These are phyloP conservation scores for Pyrenophora graminea DNA, from an alignment of 2,329 filamentous ascomycete genomes.

Conservation along the genomic window DNA sequence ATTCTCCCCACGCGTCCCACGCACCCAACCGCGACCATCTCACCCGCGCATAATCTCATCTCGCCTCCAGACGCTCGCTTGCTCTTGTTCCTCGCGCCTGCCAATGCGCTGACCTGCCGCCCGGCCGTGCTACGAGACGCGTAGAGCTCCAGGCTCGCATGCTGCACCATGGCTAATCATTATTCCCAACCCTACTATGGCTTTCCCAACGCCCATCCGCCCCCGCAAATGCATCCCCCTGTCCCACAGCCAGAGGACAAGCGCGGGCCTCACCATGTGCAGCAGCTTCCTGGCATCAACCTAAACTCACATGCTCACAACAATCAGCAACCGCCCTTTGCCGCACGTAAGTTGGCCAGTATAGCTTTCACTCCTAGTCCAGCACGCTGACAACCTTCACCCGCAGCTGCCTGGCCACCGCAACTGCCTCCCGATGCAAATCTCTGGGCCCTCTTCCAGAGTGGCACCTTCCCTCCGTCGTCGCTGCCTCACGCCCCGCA, in stretches of 20 bases:
- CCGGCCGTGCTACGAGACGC: constrained; percentile 20
- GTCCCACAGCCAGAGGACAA: constrained; percentile 13
- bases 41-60: background rate
- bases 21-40: background rate
- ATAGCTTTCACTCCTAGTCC: background rate
- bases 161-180: constrained; percentile 37
- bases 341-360: constrained; percentile 13
- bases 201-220: constrained; percentile 29
- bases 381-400: background rate
- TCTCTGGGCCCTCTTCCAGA: constrained; percentile 37
- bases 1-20: too few relatives aligned
- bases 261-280: constrained; percentile 10
- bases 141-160: constrained; percentile 12
- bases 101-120: constrained; percentile 21
- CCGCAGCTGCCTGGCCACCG: constrained; percentile 27
- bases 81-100: constrained; percentile 1
- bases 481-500: constrained; percentile 27
- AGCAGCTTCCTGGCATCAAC: constrained; percentile 31
- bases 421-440: constrained; percentile 36
- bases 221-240: constrained; percentile 14
- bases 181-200: constrained; percentile 33
- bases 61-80: background rate
- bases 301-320: constrained; percentile 30
- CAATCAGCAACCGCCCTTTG: constrained; percentile 27
- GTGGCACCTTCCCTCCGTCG: constrained; percentile 29